These are phyloP conservation scores for Globisporangium iwayamae DNA, from an alignment of 352 stramenopile genomes.

Conservation along the genomic window DNA sequence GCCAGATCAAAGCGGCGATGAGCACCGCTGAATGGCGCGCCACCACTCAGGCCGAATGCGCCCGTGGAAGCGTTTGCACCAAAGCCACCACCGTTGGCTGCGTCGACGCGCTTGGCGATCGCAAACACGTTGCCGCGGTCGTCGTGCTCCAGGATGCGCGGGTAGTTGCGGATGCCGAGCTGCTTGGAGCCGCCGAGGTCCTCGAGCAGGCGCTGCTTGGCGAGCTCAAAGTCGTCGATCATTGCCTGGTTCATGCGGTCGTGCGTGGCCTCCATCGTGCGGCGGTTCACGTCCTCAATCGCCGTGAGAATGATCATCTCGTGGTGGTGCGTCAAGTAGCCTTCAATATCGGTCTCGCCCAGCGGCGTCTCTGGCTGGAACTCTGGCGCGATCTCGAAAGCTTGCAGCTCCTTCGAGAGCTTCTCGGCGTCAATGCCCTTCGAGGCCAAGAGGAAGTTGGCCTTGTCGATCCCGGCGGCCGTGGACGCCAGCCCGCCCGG, in stretches of 20 bases:
- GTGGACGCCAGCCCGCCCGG: conserved; percentile 16
- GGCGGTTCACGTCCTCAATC: conserved; percentile 83
- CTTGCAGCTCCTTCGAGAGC: conserved; percentile 75
- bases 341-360: conserved; percentile 82
- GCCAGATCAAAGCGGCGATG: conserved; percentile 53
- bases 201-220: conserved; percentile 74
- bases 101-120: conserved; percentile 30
- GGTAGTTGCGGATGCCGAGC: conserved; percentile 70
- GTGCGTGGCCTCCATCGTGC: conserved; percentile 75
- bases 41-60: conserved; percentile 41
- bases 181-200: conserved; percentile 63
- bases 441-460: conserved; percentile 79
- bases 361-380: conserved; percentile 82
- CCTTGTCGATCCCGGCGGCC: conserved; percentile 49
- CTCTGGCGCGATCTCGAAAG: conserved; percentile 71
- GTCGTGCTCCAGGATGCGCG: conserved; percentile 44
- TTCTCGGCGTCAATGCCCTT: conserved; percentile 88
- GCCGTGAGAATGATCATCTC: conserved; percentile 91
- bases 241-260: conserved; percentile 84
- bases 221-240: conserved; percentile 81
- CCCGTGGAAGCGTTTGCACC: conserved; percentile 14
- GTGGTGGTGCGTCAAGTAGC: conserved; percentile 87
- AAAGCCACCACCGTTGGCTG: conserved; percentile 17
- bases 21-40: conserved; percentile 31
- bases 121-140: conserved; percentile 50